Evolutionary conservation across 129 eudicot genomes (phyloP), one percentile per base, ranked within the genome.

Genomic region (Gnaphalium uliginosum): DNA sequence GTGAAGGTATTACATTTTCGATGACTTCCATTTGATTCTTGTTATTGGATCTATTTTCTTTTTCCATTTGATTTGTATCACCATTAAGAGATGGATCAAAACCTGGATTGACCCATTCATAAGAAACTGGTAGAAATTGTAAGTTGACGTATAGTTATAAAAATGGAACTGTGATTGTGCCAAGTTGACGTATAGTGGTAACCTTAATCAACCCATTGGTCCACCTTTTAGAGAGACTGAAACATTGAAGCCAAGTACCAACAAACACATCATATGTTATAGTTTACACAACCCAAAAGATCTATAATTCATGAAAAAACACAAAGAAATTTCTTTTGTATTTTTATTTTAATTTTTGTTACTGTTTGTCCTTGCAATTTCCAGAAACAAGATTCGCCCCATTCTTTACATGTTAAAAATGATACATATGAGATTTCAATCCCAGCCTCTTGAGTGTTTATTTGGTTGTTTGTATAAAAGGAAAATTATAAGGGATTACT

Each of bases 401-500:
- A 41, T 58, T 59, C 63, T 69, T 69, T 68, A 77, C 69, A 77
- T 50, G 59, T 66, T 67, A 9, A 39, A 1, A 39, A 10, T 39
- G 46, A 78, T 62, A 50, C 51, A 71, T 54, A 35, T 60, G 53
- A 78, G 56, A 62, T 37, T 27, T 64, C 21, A 41, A 41, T 60
- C 81, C 46, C 48, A 69, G 25, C 39, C 25, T 70, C 53, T 27
- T 69, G 62, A 11, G 8, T 62, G 25, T 67, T 68, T 76, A 53
- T 67, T 68, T 39, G 26, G 46, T 71, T 32, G 25, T 43, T 46
- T 78, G 18, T 19, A 14, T 23, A 61, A 46, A n/a, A n/a, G n/a
- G n/a, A n/a, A 26, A 41, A 22, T 43, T 63, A 26, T 48, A 48
- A 62, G 24, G 21, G 32, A 26, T 46, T 43, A 82, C 58, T 90